Evolutionary conservation across 768 basidiomycete genomes (phyloP), one percentile per base, ranked within the genome.

Genomic region (Suillus ampliporus): DNA sequence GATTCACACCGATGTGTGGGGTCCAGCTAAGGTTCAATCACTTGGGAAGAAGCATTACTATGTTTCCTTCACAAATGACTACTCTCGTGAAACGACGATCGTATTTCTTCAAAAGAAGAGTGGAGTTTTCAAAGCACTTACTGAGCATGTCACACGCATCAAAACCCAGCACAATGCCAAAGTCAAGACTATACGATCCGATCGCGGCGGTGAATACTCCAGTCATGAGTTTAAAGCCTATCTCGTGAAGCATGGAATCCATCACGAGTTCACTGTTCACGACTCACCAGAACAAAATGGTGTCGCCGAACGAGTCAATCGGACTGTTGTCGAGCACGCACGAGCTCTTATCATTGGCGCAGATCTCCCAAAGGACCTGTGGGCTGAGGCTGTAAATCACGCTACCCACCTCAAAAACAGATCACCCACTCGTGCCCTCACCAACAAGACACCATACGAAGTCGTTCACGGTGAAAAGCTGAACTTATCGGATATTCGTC

Each of bases 61-160:
- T 47, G 58, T 71, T 11, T 75, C 71, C 0, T 82, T 77, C 61
- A 79, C 69, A 0, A 79, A 83, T 52, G 76, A 81, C 46, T 61
- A 68, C 28, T 66, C 75, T 0, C 66, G 72, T 8, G 62, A 68
- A 17, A 74, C 72, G 7, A 67, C 62, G 3, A 38, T 76, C 14
- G 61, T 68, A 41, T 66, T 74, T 10, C 61, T 81, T 3, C 58
- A 58, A 4, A 63, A 58, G 1, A 82, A 81, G 63, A 72, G 72
- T 38, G 47, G 23, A 31, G 62, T 48, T 0, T 53, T 35, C 1
- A 17, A 72, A 28, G 65, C 69, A 2, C 65, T 77, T 6, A 60
- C 61, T 5, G 60, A 70, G 13, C 78, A 76, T 51, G 62, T 69
- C 34, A 68, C 71, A 0, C 71, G 61, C 67, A 57, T 72, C 10